Conservation (phyloP, 352 stramenopile species). For the Phytophthora vignae region DNA sequence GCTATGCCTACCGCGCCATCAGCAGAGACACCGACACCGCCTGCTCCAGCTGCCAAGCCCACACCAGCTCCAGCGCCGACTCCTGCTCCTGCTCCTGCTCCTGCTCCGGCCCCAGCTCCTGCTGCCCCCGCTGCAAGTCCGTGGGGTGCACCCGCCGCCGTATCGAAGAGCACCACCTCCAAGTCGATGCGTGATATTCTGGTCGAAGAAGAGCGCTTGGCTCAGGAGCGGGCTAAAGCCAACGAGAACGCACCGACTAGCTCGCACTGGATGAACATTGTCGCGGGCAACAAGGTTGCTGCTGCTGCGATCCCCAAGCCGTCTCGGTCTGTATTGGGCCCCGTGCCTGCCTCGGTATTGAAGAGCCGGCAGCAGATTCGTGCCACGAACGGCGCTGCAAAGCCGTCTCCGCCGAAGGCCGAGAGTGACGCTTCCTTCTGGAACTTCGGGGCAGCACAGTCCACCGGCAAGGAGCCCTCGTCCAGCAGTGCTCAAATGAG, state of each 20-base stretch:
- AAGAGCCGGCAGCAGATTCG: constrained; percentile 78
- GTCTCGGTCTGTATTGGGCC: constrained; percentile 60
- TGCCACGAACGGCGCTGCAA: constrained; percentile 43
- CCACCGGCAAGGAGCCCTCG: constrained; percentile 20
- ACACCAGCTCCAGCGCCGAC: constrained; percentile 2
- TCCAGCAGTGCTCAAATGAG: constrained; percentile 18
- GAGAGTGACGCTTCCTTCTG: constrained; percentile 84
- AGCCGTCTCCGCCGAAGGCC: constrained; percentile 48
- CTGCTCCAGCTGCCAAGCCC: too few species aligned
- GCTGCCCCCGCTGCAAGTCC: constrained; percentile 37
- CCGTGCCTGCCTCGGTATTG: constrained; percentile 81
- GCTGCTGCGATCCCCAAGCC: constrained; percentile 60
- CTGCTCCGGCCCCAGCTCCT: constrained; percentile 16
- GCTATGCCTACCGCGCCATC: constrained; percentile 6
- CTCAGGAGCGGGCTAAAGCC: constrained; percentile 65
- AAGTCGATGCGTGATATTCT: constrained; percentile 86
- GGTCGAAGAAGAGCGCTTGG: constrained; percentile 83
- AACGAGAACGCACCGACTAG: constrained; percentile 46
- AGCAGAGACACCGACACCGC: constrained; percentile 7
- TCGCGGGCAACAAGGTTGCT: constrained; percentile 69
- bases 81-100: constrained; percentile 7
- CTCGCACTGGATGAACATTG: constrained; percentile 89
- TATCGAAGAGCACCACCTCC: constrained; percentile 32
- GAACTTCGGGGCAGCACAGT: constrained; percentile 79
- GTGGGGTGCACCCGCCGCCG: constrained; percentile 55